Conservation (phyloP, 129 eudicot genomes). For the Erigeron canadensis region DNA sequence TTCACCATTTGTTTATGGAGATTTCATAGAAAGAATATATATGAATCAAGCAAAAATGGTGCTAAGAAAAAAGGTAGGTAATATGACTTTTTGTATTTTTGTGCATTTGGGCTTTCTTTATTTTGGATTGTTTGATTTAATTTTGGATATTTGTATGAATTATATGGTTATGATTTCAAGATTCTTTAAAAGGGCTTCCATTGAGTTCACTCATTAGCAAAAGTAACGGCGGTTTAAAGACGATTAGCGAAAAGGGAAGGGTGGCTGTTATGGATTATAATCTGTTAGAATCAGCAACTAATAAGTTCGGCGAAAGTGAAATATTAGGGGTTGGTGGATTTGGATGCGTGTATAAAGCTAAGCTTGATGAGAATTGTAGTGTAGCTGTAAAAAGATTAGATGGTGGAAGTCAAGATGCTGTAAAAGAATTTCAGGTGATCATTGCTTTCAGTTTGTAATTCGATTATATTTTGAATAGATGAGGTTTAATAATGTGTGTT, state of each 20-base stretch:
- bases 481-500: neutral
- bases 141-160: neutral
- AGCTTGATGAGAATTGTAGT: conserved; percentile 36
- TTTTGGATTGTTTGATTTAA: too few relatives aligned
- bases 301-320: conserved; percentile 52
- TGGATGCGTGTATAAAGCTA: conserved; percentile 71
- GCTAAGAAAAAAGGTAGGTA: conserved; percentile 58
- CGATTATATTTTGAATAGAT: neutral
- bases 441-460: neutral
- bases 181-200: conserved; percentile 32
- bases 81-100: neutral
- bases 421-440: conserved; percentile 65
- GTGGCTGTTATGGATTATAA: conserved; percentile 53
- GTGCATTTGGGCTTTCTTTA: too few relatives aligned
- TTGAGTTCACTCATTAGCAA: conserved; percentile 35
- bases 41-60: conserved; percentile 31
- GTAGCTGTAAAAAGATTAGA: conserved; percentile 68
- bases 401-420: conserved; percentile 52
- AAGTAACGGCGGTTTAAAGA: conserved; percentile 29
- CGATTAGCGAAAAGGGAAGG: conserved; percentile 35
- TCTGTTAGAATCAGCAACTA: conserved; percentile 53
- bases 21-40: conserved; percentile 38
- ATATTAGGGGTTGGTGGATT: conserved; percentile 72
- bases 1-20: conserved; percentile 44
- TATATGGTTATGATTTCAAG: conserved; percentile 27